Base-by-base conservation (phyloP, 2,329 filamentous ascomycete genomes). In the Clarireedia homoeocarpa region DNA sequence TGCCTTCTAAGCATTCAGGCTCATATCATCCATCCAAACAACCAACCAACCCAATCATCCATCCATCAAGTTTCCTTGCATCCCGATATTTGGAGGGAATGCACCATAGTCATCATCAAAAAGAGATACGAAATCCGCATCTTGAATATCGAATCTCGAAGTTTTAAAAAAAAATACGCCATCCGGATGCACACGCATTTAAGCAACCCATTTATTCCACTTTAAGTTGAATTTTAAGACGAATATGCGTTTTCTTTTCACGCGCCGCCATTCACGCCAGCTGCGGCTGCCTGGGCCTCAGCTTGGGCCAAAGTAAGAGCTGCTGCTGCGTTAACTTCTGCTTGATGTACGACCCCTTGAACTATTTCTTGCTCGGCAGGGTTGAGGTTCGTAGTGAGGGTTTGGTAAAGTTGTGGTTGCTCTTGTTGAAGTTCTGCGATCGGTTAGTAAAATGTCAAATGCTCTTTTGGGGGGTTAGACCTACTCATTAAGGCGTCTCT, bases 361-460 rank as follows among this genome's bases (percentile, higher is more conserved):
- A 97, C 81, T 49, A 95, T 79, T 60, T 81, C 80, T 70, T 94
- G 89, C 69, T 97, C 91, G 50, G 94, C 89, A 0, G 83, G 77
- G 39, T 82, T 84, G 42, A 97, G 81, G 59, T 89, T 87, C 63
- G 86, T 83, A 23, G 89, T 90, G 57, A 99, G 78, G 58, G 79
- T 85, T 45, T 85, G 77, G 70, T 97, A 99, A 63, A 96, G 86
- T 63, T 91, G 87, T 15, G 92, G 91, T 68, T 96, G 91, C 66
- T 91, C 87, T 74, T 87, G 85, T 81, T 96, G 90, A 69, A 97
- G 82, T 72, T 82, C 91, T 95, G 69, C 49, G 52, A 51, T 4
- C 10, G 17, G 26, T 61, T 59, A 63, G 59, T 51, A 51, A n/a
- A 5, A 36, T 34, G 6, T 3, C 27, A 3, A 20, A 7, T 17